These are phyloP conservation scores for Rhizoclosmatium globosum DNA, from an alignment of 192 early-diverging fungal species.

Conservation along the genomic window DNA sequence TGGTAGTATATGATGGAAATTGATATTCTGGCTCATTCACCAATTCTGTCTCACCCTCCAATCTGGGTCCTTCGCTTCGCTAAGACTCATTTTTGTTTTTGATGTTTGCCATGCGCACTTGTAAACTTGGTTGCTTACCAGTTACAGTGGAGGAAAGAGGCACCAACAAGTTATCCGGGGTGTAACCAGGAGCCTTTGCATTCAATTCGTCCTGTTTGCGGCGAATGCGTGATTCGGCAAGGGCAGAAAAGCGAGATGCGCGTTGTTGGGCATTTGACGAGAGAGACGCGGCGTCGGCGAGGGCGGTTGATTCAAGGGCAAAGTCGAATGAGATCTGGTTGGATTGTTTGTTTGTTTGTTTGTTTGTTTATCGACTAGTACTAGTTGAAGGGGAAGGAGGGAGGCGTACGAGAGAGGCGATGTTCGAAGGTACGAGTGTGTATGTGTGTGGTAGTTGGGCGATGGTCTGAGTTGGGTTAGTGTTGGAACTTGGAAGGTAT, in stretches of 20 bases:
- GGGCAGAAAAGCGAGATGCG: not conserved
- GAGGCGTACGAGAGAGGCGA: not conserved
- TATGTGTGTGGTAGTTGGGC: constrained; percentile 14
- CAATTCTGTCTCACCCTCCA: too few relatives aligned
- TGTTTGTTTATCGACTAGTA: not conserved
- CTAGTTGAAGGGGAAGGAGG: not conserved
- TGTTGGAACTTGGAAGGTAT: not conserved
- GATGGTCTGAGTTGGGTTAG: not conserved
- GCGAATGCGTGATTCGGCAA: not conserved
- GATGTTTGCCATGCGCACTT: too few relatives aligned
- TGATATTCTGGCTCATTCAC: too few relatives aligned
- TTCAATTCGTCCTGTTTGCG: not conserved
- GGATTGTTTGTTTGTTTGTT: not conserved
- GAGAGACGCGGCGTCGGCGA: not conserved
- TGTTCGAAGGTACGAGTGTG: constrained; percentile 2
- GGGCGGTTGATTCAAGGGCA: not conserved
- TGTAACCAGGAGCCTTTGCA: constrained; percentile 1
- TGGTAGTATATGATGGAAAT: too few relatives aligned
- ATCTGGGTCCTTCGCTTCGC: too few relatives aligned
- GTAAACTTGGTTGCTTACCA: too few relatives aligned
- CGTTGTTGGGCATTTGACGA: not conserved
- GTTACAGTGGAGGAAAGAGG: too few relatives aligned
- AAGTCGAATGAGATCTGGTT: constrained; percentile 1
- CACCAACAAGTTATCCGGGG: not conserved
- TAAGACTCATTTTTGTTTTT: too few relatives aligned